phyloP scores from a whole-genome alignment of 2,329 filamentous ascomycete species.

The Metarhizium brunneum region DNA sequence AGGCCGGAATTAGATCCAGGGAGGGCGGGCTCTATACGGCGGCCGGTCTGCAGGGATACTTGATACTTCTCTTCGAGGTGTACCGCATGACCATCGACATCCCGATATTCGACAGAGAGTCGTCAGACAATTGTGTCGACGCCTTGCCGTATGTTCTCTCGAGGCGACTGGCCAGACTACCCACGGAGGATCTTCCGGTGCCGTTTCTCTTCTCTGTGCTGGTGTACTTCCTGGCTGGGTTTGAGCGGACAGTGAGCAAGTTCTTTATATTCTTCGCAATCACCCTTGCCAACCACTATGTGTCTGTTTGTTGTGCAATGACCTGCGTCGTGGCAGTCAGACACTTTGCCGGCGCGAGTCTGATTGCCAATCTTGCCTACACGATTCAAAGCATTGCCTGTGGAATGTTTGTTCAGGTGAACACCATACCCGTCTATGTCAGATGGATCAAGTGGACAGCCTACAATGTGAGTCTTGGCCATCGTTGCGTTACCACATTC shows the following conservation, averaged over 20 bases:
- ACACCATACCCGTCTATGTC: slow-evolving; percentile 68
- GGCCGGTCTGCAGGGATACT: slow-evolving; percentile 63
- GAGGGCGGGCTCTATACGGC: slow-evolving; percentile 66
- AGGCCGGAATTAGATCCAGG: slow-evolving; percentile 63
- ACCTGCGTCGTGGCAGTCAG: slow-evolving; percentile 56
- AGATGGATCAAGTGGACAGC: slow-evolving; percentile 62
- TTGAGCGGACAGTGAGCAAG: slow-evolving; percentile 50
- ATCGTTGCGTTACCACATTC: not conserved
- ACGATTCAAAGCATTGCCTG: slow-evolving; percentile 68
- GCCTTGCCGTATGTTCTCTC: slow-evolving; percentile 63
- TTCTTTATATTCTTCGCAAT: slow-evolving; percentile 68
- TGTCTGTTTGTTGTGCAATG: slow-evolving; percentile 62
- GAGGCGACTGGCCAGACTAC: slow-evolving; percentile 56
- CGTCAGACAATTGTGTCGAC: slow-evolving; percentile 62
- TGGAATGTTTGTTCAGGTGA: slow-evolving; percentile 66
- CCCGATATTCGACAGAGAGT: slow-evolving; percentile 65
- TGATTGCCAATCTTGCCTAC: slow-evolving; percentile 64
- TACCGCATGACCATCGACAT: slow-evolving; percentile 70
- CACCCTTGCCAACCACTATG: slow-evolving; percentile 61
- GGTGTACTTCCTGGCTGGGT: slow-evolving; percentile 72
- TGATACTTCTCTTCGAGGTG: slow-evolving; percentile 67
- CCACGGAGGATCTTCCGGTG: slow-evolving; percentile 64
- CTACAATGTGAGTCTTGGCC: slow-evolving; percentile 7
- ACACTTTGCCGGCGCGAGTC: slow-evolving; percentile 59
- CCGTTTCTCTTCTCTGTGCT: slow-evolving; percentile 62